phyloP scores from a whole-genome alignment of 345 rosid genomes.

The Rhodamnia rubescens region DNA sequence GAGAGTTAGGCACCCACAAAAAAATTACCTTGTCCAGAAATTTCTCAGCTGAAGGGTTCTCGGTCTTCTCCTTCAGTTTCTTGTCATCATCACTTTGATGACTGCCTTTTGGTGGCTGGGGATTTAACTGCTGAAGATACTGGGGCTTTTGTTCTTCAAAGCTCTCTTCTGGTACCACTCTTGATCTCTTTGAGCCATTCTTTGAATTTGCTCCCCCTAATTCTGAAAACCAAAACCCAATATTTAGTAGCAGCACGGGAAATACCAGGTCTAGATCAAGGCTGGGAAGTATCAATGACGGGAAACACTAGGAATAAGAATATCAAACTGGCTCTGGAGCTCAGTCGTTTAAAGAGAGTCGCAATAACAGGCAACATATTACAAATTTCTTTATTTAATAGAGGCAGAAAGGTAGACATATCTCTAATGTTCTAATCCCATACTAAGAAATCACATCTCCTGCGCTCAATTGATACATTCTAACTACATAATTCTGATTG shows the following conservation, averaged over 20 bases:
- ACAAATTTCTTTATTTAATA: no score
- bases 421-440: background rate
- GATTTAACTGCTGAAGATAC: background rate
- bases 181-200: background rate
- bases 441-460: background rate
- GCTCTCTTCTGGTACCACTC: background rate
- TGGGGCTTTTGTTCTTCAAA: background rate
- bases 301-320: background rate
- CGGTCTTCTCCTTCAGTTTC: background rate
- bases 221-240: background rate
- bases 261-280: background rate
- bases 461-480: background rate
- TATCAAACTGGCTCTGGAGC: background rate
- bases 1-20: background rate
- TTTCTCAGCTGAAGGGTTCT: background rate
- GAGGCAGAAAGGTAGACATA: background rate
- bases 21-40: background rate
- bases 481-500: background rate
- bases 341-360: background rate
- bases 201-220: background rate
- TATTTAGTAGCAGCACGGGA: background rate
- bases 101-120: background rate
- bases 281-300: background rate
- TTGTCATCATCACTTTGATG: background rate
- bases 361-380: background rate